A percentile compares a stretch with the other conserved stretches of the same genome.
Conservation (phyloP, 345 rosid species). For the Reutealis trisperma region DNA sequence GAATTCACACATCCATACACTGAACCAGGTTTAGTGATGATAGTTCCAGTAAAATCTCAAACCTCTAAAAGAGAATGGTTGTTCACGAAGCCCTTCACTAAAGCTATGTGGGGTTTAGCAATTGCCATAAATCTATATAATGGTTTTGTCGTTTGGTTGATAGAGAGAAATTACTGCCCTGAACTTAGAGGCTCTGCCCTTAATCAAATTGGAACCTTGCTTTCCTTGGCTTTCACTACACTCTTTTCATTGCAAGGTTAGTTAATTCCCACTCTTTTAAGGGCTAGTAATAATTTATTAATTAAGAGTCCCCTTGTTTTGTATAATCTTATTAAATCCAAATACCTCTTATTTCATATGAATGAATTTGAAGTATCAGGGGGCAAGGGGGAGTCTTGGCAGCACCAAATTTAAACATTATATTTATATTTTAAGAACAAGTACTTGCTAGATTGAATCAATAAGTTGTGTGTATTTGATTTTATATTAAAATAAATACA, state of each 20-base stretch:
- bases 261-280: background rate
- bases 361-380: too few species aligned
- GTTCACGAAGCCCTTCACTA: slow-evolving; percentile 26
- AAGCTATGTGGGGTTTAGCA: slow-evolving; percentile 22
- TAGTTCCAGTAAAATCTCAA: slow-evolving; percentile 12
- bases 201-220: slow-evolving; percentile 13
- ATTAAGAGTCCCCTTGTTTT: too few species aligned
- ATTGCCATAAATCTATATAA: slow-evolving; percentile 16
- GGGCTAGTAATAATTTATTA: too few species aligned
- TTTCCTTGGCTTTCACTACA: slow-evolving; percentile 26
- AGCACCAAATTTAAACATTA: too few species aligned
- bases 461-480: too few species aligned
- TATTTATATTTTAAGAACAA: too few species aligned
- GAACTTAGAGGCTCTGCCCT: slow-evolving; percentile 3
- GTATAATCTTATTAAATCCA: too few species aligned
- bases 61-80: slow-evolving; percentile 12
- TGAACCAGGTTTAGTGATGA: slow-evolving; percentile 21
- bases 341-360: too few species aligned
- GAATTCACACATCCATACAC: slow-evolving; percentile 31
- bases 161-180: slow-evolving; percentile 18
- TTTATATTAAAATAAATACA: too few species aligned
- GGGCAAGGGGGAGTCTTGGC: too few species aligned
- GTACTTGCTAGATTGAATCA: too few species aligned
- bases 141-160: slow-evolving; percentile 26
- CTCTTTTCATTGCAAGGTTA: slow-evolving; percentile 23